Conservation (phyloP, 1,139 yeast genomes). For the Yamadazyma atlantica region DNA sequence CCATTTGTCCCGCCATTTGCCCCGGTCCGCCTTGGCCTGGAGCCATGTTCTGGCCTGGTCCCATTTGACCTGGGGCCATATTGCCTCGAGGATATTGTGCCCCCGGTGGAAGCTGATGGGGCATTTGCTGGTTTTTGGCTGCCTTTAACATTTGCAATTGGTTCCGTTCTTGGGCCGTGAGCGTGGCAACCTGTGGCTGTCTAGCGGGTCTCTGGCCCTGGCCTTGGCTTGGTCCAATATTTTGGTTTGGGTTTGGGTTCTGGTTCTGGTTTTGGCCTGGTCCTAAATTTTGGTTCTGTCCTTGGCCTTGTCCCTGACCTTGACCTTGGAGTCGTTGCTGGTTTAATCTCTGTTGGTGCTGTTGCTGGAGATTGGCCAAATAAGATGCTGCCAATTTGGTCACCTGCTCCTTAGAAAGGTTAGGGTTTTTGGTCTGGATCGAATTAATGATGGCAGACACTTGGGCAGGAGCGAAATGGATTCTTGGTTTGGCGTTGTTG, state of each 20-base stretch:
- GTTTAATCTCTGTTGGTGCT: constrained; percentile 39
- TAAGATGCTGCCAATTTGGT: constrained; percentile 72
- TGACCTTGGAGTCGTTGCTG: constrained; percentile 23
- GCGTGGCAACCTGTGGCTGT: constrained; percentile 29
- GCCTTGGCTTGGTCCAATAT: constrained; percentile 7
- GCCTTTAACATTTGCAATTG: constrained; percentile 41
- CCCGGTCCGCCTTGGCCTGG: no score
- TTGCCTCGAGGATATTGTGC: no score
- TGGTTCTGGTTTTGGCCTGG: constrained; percentile 16
- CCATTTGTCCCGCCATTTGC: constrained; percentile 4
- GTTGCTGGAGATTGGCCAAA: constrained; percentile 58
- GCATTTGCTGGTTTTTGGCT: constrained; percentile 25
- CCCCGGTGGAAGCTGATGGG: constrained; percentile 23
- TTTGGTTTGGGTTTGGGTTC: constrained; percentile 18
- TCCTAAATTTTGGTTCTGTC: constrained; percentile 9
- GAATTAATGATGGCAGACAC: constrained; percentile 69
- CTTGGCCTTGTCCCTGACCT: constrained; percentile 19
- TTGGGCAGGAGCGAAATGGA: constrained; percentile 59
- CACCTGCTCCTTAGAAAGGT: constrained; percentile 66
- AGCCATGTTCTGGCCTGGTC: no score
- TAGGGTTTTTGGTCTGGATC: constrained; percentile 69
- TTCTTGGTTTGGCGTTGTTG: constrained; percentile 30
- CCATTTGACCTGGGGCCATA: no score
- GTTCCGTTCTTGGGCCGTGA: constrained; percentile 38
- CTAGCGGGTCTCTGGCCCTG: no score